phyloP scores from a whole-genome alignment of 768 basidiomycete genomes.

The Trametes gibbosa region DNA sequence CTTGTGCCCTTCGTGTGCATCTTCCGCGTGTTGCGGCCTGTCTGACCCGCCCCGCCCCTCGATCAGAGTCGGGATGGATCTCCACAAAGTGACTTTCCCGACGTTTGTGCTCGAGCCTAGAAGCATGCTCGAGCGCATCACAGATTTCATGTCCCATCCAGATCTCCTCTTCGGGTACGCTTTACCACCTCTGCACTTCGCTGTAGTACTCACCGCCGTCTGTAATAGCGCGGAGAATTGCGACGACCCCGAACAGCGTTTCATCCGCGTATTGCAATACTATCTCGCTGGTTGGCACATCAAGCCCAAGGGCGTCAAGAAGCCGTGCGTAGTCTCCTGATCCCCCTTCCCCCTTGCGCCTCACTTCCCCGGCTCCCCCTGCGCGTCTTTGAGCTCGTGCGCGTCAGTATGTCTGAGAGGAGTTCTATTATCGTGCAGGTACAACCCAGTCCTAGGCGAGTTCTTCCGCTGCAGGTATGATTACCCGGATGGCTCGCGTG shows the following conservation, averaged over 20 bases:
- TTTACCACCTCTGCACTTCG: neutral
- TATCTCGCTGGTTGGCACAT: constrained; percentile 99
- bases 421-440: constrained; percentile 43
- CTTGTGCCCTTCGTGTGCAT: neutral
- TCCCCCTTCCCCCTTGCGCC: neutral
- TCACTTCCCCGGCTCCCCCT: neutral
- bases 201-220: neutral
- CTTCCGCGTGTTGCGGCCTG: neutral
- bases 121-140: constrained; percentile 97
- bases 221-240: constrained; percentile 69
- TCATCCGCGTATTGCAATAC: constrained; percentile 86
- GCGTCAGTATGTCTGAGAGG: neutral
- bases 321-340: constrained; percentile 67
- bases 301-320: constrained; percentile 99
- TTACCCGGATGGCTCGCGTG: constrained; percentile 88
- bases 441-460: constrained; percentile 96
- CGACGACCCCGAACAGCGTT: constrained; percentile 83
- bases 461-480: constrained; percentile 96
- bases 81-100: constrained; percentile 90
- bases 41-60: neutral
- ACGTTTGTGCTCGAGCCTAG: constrained; percentile 96
- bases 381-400: constrained; percentile 5
- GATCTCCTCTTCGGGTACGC: constrained; percentile 93
- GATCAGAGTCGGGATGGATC: constrained; percentile 91
- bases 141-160: constrained; percentile 99